Percentiles rank a stretch among this genome's conserved stretches.
Conservation (phyloP, 2,329 filamentous ascomycete genomes). For the Ophiosphaerella herpotricha region DNA sequence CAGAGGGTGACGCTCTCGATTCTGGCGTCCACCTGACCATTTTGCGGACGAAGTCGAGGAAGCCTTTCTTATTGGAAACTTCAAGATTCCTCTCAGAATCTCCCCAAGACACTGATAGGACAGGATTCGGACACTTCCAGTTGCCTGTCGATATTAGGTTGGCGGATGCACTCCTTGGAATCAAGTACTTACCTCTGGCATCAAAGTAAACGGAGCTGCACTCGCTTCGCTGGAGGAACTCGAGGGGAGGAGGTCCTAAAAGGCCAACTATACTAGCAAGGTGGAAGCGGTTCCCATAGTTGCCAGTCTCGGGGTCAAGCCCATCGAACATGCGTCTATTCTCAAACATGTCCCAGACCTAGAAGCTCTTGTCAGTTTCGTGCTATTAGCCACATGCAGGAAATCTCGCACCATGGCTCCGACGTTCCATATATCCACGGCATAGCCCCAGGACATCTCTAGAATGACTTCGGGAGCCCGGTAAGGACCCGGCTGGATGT, state of each 20-base stretch:
- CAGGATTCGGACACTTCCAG: neutral
- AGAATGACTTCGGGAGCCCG: neutral
- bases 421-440: neutral
- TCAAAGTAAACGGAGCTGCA: conserved; percentile 28
- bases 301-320: conserved; percentile 6
- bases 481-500: neutral
- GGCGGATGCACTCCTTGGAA: neutral
- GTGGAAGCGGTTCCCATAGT: conserved; percentile 24
- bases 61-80: conserved; percentile 1
- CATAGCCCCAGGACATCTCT: neutral
- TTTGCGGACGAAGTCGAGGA: conserved; percentile 1
- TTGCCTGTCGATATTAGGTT: conserved; percentile 1
- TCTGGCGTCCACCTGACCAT: neutral
- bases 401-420: conserved; percentile 1
- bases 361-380: neutral
- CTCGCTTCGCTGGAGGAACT: conserved; percentile 29
- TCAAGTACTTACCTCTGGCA: conserved; percentile 20
- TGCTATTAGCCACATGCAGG: neutral
- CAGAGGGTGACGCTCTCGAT: neutral
- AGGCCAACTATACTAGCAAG: conserved; percentile 32
- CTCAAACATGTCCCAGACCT: neutral
- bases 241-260: conserved; percentile 29
- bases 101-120: neutral
- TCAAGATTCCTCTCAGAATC: neutral
- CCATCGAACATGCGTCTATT: conserved; percentile 1